These are phyloP conservation scores for Sporothrix curviconia DNA, from an alignment of 2,329 filamentous ascomycete species.

Conservation along the genomic window DNA sequence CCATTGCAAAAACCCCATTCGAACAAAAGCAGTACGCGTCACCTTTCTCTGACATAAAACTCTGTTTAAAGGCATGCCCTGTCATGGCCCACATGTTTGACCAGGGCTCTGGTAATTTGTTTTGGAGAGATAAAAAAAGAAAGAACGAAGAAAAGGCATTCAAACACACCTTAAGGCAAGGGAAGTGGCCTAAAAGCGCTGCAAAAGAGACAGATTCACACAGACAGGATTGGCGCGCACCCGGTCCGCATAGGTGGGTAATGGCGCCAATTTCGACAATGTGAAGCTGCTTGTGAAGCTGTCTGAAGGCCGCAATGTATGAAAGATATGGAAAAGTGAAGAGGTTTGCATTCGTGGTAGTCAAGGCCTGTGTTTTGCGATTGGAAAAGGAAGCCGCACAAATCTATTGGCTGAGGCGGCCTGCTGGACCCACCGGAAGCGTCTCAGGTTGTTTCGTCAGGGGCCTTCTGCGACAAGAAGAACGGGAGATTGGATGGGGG, in stretches of 20 bases:
- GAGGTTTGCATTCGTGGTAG: background rate
- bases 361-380: background rate
- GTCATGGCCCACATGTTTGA: background rate
- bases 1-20: background rate
- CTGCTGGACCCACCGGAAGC: conserved; percentile 12
- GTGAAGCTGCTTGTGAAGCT: conserved; percentile 9
- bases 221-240: conserved; percentile 4
- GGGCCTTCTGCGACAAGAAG: conserved; percentile 29
- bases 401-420: conserved; percentile 13
- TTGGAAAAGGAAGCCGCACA: background rate
- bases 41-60: background rate
- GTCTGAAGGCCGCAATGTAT: background rate
- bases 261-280: conserved; percentile 29
- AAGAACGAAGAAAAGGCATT: background rate
- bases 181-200: background rate
- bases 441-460: conserved; percentile 35
- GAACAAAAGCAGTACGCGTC: background rate
- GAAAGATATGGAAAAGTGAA: background rate
- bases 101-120: background rate
- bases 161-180: background rate
- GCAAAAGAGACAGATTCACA: background rate
- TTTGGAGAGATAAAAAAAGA: background rate
- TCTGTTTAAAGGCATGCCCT: background rate
- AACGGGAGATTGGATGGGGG: background rate
- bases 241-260: conserved; percentile 25